Base-by-base conservation (phyloP, 768 basidiomycete genomes). In the Hortiboletus flavorubellus region DNA sequence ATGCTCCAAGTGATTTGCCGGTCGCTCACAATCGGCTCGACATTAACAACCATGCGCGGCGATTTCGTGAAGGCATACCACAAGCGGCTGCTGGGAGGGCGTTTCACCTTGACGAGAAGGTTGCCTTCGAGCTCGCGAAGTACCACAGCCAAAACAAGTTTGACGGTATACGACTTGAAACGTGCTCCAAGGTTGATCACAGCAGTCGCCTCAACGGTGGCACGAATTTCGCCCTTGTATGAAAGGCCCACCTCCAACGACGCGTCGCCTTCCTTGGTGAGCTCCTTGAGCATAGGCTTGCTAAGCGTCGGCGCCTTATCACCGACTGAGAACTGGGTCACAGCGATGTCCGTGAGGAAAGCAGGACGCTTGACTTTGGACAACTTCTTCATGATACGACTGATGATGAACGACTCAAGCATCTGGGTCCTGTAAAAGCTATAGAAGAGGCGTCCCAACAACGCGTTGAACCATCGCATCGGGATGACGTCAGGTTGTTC, bases 271-370 rank as follows among this genome's bases (percentile, higher is more conserved):
- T 97, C 93, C 61, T 87, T 86, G 2, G 93, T 96, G 51, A 98
- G 84, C 64, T 98, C 93, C 74, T 98, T 98, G 52, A 99, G 78
- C 96, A 98, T 98, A 4, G 97, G 97, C 60, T 95, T 96, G 78
- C 89, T 92, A 59, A 98, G 80, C 59, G 89, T 89, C 3, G 95
- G 93, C 0, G 91, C 80, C 50, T 77, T 85, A 62, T 84, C 83
- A 10, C 96, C 96, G 46, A 97, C 87, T 39, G 89, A 87, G 46
- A 96, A 94, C 59, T 96, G 91, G 35, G 87, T 87, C 41, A 98
- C 90, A 37, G 85, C 79, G 51, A 98, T 79, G 57, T 95, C 91
- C 4, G 86, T 81, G 39, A 98, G 81, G 70, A 95, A 93, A 4
- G 80, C 73, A 2, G 96, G 96, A 5, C 87, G 86, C 66, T 95